Base-by-base conservation (phyloP, 2,329 filamentous ascomycete genomes). In the Fusarium goolgardi region DNA sequence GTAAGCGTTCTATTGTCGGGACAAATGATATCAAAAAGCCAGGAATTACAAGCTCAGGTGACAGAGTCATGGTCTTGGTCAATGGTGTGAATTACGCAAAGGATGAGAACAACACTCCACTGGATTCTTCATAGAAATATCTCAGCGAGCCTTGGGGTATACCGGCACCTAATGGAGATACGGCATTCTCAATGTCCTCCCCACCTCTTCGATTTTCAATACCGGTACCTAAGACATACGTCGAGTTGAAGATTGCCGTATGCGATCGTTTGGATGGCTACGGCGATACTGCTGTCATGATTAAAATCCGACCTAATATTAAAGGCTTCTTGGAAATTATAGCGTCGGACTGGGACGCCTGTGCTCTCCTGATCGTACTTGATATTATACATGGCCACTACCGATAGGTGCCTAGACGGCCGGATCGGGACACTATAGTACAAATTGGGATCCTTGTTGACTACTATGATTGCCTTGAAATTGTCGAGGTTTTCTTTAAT, bases 401-500 rank as follows among this genome's bases (percentile, higher is more conserved):
- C 8, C 1, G 6, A 8, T 15, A 39, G 4, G 25, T 45, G 3
- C 16, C 40, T 2, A 18, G 13, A 18, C 1, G 2, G 0, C 4
- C n/a, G 10, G 16, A 11, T 6, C 10, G 21, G 6, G 43, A 57
- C 1, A 7, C 1, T 2, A 15, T 50, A 8, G 31, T 20, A 12
- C 23, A 50, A 2, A 4, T 50, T 1, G 43, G 6, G 4, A 0
- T 50, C 0, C 32, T 58, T 1, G 11, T 25, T 5, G 53, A 43
- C 4, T 58, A 59, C 5, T 58, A 58, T 6, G 8, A 50, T 41
- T 58, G 43, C 3, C 10, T 18, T 5, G 43, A 57, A 13, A 23
- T n/a, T 7, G 13, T 43, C 0, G 1, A 25, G 2, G 5, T 43
- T 15, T 43, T 59, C 31, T 49, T 18, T 6, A 15, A 43, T 18